A percentile compares a stretch with the other conserved stretches of the same genome.
Conservation (phyloP, 1,284 basidiomycete genomes). For the Ceratobasidium sp. region DNA sequence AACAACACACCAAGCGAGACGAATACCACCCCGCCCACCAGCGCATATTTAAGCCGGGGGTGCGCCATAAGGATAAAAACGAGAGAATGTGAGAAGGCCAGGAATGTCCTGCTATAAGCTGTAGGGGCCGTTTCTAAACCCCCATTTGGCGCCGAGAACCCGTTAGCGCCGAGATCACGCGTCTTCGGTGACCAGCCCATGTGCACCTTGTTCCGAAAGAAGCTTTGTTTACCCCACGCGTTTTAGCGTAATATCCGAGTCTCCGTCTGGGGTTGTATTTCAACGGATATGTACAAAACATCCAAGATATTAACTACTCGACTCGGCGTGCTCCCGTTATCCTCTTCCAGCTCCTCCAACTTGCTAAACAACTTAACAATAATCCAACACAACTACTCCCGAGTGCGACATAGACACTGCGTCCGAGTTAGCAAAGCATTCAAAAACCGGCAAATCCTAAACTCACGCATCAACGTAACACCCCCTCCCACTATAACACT, state of each 20-base stretch:
- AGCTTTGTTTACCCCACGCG: too few species aligned
- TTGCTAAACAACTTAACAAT: slow-evolving; percentile 23
- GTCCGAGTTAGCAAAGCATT: neutral
- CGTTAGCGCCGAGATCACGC: slow-evolving; percentile 7
- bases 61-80: neutral
- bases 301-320: too few species aligned
- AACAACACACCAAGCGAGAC: neutral
- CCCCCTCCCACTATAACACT: slow-evolving; percentile 46
- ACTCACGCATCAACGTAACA: slow-evolving; percentile 48
- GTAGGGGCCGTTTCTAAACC: neutral
- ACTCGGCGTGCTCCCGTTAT: neutral
- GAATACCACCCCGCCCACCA: too few species aligned
- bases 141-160: slow-evolving; percentile 19
- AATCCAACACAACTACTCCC: slow-evolving; percentile 23
- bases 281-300: too few species aligned
- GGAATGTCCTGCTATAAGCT: neutral
- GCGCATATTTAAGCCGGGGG: too few species aligned
- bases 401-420: slow-evolving; percentile 29
- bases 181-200: too few species aligned
- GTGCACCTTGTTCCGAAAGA: too few species aligned
- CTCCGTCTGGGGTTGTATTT: too few species aligned
- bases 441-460: neutral
- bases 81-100: neutral
- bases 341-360: slow-evolving; percentile 40
- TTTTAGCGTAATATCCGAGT: too few species aligned